Conservation (phyloP, 441 rosid genomes). For the Adansonia rubrostipa region DNA sequence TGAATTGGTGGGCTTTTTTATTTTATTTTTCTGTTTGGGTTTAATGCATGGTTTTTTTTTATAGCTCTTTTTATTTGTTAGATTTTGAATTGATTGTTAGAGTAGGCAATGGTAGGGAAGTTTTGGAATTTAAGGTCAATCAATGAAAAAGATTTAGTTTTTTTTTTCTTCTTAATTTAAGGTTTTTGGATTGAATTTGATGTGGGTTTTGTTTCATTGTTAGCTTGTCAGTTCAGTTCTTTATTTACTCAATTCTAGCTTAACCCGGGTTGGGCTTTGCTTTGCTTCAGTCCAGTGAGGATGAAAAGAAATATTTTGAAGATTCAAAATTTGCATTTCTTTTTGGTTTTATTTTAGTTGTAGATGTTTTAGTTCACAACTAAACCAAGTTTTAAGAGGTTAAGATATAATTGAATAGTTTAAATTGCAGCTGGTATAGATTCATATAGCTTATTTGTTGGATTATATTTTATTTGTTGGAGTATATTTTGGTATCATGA, state of each 20-base stretch:
- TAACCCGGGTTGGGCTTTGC: neutral
- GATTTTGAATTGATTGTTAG: neutral
- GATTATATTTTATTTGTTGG: too few relatives aligned
- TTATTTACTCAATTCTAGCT: constrained; percentile 22
- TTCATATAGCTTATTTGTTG: too few relatives aligned
- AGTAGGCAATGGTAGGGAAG: neutral
- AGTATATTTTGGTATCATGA: constrained; percentile 15
- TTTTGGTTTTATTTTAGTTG: neutral
- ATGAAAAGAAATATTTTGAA: constrained; percentile 1
- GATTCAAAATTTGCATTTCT: neutral
- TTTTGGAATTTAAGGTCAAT: neutral
- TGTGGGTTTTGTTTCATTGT: constrained; percentile 16
- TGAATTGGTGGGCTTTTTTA: constrained; percentile 62
- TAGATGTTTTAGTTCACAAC: neutral
- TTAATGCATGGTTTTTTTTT: neutral
- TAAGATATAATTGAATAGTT: constrained; percentile 1
- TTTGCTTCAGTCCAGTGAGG: neutral
- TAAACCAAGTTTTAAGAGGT: neutral
- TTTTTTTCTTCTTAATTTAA: neutral
- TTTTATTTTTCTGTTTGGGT: neutral
- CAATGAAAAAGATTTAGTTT: neutral
- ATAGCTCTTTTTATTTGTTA: neutral
- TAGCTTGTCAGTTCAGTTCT: neutral
- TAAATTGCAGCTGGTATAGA: neutral
- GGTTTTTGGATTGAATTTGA: neutral